Conservation (phyloP, 768 basidiomycete genomes). For the Sarcodon aspratus region DNA sequence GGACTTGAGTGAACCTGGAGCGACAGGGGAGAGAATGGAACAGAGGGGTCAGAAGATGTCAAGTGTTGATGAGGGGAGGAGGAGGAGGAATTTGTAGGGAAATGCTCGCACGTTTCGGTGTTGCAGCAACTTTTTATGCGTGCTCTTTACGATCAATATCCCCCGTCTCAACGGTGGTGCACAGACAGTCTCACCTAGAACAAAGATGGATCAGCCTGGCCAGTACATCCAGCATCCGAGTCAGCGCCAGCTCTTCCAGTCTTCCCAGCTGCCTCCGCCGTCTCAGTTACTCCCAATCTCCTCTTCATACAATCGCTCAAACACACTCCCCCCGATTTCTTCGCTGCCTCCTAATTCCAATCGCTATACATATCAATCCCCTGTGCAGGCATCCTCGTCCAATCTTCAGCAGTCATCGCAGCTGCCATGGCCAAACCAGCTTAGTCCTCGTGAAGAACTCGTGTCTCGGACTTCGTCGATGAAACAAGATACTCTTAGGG, state of each 20-base stretch:
- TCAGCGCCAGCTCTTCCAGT: slow-evolving; percentile 26
- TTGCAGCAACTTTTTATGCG: too few species aligned
- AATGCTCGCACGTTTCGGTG: too few species aligned
- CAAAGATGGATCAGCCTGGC: slow-evolving; percentile 15
- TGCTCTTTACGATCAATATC: too few species aligned
- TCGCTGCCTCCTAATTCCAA: slow-evolving; percentile 13
- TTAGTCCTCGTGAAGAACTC: slow-evolving; percentile 21
- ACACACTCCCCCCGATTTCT: slow-evolving; percentile 30
- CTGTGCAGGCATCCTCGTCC: slow-evolving; percentile 23
- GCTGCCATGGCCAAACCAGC: slow-evolving; percentile 21
- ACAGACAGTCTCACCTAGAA: neutral
- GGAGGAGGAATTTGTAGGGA: too few species aligned
- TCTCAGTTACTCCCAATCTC: slow-evolving; percentile 27
- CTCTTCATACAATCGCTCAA: slow-evolving; percentile 21
- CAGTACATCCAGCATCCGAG: slow-evolving; percentile 11
- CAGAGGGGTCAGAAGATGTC: too few species aligned
- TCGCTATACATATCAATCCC: slow-evolving; percentile 22
- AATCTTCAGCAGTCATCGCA: slow-evolving; percentile 14
- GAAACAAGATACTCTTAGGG: slow-evolving; percentile 10
- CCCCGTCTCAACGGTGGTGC: too few species aligned
- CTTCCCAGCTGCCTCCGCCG: slow-evolving; percentile 31
- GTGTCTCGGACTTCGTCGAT: slow-evolving; percentile 14
- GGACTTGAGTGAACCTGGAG: too few species aligned
- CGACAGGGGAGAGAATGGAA: too few species aligned
- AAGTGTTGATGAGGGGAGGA: too few species aligned